phyloP scores from a whole-genome alignment of 2,329 filamentous ascomycete species.

The Lasiodiplodia citricola region DNA sequence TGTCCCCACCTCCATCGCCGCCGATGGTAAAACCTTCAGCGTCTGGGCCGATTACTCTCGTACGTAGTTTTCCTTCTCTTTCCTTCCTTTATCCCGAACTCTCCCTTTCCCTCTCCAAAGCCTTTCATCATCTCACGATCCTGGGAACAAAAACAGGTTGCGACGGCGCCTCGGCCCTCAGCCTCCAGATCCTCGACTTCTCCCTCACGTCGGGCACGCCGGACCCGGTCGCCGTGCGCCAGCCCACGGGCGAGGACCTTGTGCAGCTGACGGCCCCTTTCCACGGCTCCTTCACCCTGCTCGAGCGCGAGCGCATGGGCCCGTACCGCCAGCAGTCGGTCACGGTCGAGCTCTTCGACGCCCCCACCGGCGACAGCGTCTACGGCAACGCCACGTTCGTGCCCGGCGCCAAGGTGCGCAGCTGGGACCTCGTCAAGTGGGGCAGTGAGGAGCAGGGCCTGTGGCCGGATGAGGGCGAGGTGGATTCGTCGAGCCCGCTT shows the following conservation, averaged over 20 bases:
- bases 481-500: not conserved
- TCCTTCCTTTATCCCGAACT: too few species aligned
- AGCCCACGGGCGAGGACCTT: not conserved
- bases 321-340: constrained; percentile 3
- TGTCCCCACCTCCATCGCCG: not conserved
- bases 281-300: not conserved
- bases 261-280: not conserved
- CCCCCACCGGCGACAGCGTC: not conserved
- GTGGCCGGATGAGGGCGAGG: not conserved
- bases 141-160: not conserved
- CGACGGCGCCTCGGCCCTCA: not conserved
- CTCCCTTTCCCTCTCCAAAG: too few species aligned
- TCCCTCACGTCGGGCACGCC: not conserved
- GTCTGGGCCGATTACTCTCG: constrained; percentile 12
- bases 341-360: not conserved
- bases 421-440: not conserved
- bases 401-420: constrained; percentile 1
- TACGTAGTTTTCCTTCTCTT: not conserved
- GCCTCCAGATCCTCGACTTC: not conserved
- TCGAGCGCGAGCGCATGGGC: not conserved
- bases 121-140: not conserved
- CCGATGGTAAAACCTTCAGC: constrained; percentile 3
- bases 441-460: not conserved
- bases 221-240: not conserved
- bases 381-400: constrained; percentile 5